Conservation (phyloP, 257 asterid species). For the Penstemon newberryi region DNA sequence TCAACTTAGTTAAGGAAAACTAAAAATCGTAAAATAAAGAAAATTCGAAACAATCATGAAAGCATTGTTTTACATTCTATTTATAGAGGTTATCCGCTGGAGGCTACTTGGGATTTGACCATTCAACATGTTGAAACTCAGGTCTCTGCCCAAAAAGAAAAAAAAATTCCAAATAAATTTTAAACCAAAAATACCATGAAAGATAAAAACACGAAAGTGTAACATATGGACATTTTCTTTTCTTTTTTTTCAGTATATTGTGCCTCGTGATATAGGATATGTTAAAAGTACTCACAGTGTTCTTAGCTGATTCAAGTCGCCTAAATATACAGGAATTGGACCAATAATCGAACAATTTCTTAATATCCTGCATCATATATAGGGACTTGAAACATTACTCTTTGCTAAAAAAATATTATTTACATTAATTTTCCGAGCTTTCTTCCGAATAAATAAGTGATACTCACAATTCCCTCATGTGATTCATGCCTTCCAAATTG, state of each 20-base stretch:
- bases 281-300: conserved; percentile 51
- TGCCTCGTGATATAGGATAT: too few relatives aligned
- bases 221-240: too few relatives aligned
- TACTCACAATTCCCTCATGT: conserved; percentile 53
- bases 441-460: background rate
- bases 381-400: conserved; percentile 21
- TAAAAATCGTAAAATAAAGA: background rate
- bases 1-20: conserved; percentile 1
- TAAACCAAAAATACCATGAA: background rate
- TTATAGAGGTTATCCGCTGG: conserved; percentile 8
- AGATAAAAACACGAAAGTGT: background rate
- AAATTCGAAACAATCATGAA: conserved; percentile 12
- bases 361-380: conserved; percentile 51
- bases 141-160: conserved; percentile 60
- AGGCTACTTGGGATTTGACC: conserved; percentile 51
- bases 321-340: conserved; percentile 56
- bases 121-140: conserved; percentile 72
- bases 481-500: conserved; percentile 35
- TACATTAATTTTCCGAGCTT: background rate
- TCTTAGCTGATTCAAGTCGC: conserved; percentile 28
- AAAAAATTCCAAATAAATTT: too few relatives aligned
- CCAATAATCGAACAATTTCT: conserved; percentile 79
- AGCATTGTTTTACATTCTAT: conserved; percentile 42
- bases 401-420: too few relatives aligned
- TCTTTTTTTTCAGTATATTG: too few relatives aligned